phyloP scores from a whole-genome alignment of 2,329 filamentous ascomycete genomes.

The Hymenoscyphus albidus region DNA sequence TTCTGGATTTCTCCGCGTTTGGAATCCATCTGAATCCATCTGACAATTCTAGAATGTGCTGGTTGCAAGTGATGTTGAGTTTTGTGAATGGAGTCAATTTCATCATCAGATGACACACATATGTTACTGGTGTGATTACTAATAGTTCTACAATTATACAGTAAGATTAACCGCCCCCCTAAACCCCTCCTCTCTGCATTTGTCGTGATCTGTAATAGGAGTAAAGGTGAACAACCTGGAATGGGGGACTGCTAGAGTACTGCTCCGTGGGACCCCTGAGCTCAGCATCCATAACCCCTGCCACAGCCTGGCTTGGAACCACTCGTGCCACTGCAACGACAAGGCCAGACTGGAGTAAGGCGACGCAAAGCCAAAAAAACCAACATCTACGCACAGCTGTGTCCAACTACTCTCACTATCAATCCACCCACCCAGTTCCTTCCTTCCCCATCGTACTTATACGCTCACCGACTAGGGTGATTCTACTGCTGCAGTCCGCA shows the following conservation, averaged over 20 bases:
- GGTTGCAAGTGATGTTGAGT: neutral
- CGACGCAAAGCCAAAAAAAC: neutral
- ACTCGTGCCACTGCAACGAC: neutral
- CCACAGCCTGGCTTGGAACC: neutral
- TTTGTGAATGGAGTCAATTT: neutral
- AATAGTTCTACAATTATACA: neutral
- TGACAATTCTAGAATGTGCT: neutral
- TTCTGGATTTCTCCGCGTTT: too few relatives aligned
- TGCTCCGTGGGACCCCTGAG: neutral
- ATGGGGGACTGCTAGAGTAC: neutral
- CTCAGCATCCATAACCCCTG: neutral
- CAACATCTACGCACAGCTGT: neutral
- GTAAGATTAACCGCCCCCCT: neutral
- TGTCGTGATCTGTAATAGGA: neutral
- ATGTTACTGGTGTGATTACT: neutral
- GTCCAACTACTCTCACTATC: neutral
- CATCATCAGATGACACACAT: neutral
- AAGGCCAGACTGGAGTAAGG: neutral
- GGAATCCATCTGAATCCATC: too few relatives aligned
- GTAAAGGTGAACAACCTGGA: neutral
- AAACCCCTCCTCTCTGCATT: too few relatives aligned
- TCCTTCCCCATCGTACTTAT: neutral
- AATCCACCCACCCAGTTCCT: conserved; percentile 1
- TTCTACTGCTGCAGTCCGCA: conserved; percentile 15
- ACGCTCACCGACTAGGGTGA: conserved; percentile 2